These are phyloP conservation scores for Pseudoturritis turrita DNA, from an alignment of 345 rosid genomes.

Conservation along the genomic window DNA sequence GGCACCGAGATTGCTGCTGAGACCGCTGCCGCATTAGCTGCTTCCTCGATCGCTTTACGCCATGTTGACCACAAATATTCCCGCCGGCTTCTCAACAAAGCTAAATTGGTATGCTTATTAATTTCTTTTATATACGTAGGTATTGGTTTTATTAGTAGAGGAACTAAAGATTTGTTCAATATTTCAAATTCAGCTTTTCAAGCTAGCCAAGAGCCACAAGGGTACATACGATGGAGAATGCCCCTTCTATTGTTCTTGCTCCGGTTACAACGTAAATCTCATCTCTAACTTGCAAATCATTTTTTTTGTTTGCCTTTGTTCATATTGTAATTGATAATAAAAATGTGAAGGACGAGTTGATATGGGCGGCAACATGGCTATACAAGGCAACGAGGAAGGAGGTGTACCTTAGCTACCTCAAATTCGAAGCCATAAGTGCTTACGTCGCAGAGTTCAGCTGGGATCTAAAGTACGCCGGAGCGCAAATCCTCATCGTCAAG, in stretches of 20 bases:
- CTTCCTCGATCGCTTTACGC: conserved; percentile 72
- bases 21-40: conserved; percentile 77
- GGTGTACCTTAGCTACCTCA: conserved; percentile 40
- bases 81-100: conserved; percentile 73
- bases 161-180: neutral
- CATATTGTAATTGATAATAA: neutral
- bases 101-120: conserved; percentile 46
- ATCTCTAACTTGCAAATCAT: neutral
- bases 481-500: conserved; percentile 66
- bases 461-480: conserved; percentile 93
- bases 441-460: conserved; percentile 81
- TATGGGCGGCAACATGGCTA: conserved; percentile 95
- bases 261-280: conserved; percentile 69
- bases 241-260: conserved; percentile 91
- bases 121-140: neutral
- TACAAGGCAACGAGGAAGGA: conserved; percentile 52
- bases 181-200: conserved; percentile 51
- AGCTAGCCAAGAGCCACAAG: conserved; percentile 58
- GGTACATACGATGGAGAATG: conserved; percentile 93
- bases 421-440: conserved; percentile 53
- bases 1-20: conserved; percentile 90
- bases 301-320: neutral
- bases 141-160: neutral
- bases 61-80: conserved; percentile 43
- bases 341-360: conserved; percentile 68